Evolutionary conservation across 2,329 filamentous ascomycete genomes (phyloP).

Genomic region (Stachybotrys chlorohalonatus): DNA sequence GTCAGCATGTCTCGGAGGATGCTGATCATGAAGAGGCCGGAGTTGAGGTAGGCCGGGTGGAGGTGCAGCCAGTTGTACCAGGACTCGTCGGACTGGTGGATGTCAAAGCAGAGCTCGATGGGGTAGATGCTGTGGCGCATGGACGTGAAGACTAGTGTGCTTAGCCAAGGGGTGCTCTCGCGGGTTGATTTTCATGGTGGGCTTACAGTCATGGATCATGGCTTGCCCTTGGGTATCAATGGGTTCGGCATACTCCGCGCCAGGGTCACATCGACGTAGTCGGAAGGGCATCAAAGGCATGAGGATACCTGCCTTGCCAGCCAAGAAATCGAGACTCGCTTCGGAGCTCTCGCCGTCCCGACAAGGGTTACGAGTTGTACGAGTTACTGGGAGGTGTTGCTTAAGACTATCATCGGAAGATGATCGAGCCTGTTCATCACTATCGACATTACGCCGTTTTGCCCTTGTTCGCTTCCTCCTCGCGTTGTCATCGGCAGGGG

Average conservation of each 20-base stretch:
- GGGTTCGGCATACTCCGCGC: neutral
- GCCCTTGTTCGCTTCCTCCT: neutral
- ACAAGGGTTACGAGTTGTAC: neutral
- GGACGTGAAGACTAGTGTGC: slow-evolving; percentile 12
- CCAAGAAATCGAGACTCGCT: neutral
- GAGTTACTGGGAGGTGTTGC: neutral
- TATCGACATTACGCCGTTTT: neutral
- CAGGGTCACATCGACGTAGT: neutral
- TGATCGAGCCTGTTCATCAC: neutral
- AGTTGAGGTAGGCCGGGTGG: slow-evolving; percentile 15
- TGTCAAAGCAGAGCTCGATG: slow-evolving; percentile 15
- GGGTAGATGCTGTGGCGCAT: slow-evolving; percentile 18
- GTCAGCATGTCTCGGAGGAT: neutral
- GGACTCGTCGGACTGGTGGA: slow-evolving; percentile 9
- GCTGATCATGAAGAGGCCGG: slow-evolving; percentile 14
- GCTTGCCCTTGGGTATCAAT: neutral
- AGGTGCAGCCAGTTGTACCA: slow-evolving; percentile 20
- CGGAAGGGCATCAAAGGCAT: neutral
- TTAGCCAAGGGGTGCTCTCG: too few relatives aligned
- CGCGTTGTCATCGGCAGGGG: neutral
- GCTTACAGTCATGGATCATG: neutral
- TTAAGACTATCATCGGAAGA: neutral
- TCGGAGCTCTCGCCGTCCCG: neutral
- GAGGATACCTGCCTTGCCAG: neutral
- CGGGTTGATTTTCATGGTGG: neutral